Evolutionary conservation across 169 alveolate genomes (phyloP).

Genomic region (Plasmodium falciparum): DNA sequence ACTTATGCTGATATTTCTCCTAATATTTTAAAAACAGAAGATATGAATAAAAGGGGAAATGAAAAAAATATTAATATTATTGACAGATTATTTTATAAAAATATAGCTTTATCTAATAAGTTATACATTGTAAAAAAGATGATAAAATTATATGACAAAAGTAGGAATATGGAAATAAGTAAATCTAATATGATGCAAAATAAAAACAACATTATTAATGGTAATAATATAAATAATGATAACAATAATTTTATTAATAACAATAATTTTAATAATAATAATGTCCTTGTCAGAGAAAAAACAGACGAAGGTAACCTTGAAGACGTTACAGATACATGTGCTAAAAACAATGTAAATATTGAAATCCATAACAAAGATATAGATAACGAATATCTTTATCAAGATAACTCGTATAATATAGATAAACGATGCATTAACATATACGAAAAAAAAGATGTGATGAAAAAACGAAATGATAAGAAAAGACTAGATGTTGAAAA

Average conservation of each 20-base stretch:
- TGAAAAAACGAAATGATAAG: conserved; percentile 60
- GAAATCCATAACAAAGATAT: not conserved
- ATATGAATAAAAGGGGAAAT: not conserved
- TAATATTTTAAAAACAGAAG: not conserved
- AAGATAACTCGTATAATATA: conserved; percentile 46
- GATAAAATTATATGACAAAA: too few species aligned
- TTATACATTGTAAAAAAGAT: too few species aligned
- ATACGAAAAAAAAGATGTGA: conserved; percentile 62
- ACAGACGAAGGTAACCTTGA: not conserved
- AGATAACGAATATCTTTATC: conserved; percentile 19
- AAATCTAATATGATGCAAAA: too few species aligned
- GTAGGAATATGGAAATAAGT: too few species aligned
- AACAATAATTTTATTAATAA: too few species aligned
- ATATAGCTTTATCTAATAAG: too few species aligned
- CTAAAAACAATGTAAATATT: not conserved
- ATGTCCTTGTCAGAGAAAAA: not conserved
- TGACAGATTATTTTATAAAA: too few species aligned
- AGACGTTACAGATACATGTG: not conserved
- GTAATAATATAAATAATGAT: too few species aligned
- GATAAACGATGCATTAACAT: conserved; percentile 52
- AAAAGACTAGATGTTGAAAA: conserved; percentile 66
- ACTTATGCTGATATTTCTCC: too few species aligned
- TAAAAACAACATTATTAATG: too few species aligned
- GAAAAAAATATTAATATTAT: too few species aligned
- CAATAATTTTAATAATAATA: not conserved